Percentiles rank a stretch among this genome's conserved stretches.
phyloP scores from a whole-genome alignment of 179 eudicot species.

The Dionaea muscipula region DNA sequence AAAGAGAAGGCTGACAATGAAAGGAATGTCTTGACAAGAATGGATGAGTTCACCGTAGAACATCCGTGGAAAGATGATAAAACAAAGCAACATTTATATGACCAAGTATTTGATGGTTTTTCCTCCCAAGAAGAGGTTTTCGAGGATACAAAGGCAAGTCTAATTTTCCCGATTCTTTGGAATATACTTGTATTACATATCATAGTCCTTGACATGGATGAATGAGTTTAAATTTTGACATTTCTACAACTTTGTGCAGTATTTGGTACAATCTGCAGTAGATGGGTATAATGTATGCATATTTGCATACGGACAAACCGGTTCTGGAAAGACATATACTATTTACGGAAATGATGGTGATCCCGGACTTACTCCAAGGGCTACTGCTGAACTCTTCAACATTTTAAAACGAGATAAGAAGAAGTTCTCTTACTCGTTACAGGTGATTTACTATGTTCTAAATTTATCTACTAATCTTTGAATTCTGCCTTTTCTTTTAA shows the following conservation, averaged over 20 bases:
- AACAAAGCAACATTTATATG: slow-evolving; percentile 77
- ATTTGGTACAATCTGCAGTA: slow-evolving; percentile 91
- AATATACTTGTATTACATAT: background rate
- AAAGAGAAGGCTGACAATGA: slow-evolving; percentile 63
- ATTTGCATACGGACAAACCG: slow-evolving; percentile 99
- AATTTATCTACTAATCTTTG: background rate
- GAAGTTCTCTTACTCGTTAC: slow-evolving; percentile 69
- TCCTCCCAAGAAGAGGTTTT: slow-evolving; percentile 87
- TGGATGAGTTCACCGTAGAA: slow-evolving; percentile 90
- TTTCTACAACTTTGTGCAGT: slow-evolving; percentile 33
- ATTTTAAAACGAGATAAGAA: slow-evolving; percentile 63
- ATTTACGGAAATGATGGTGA: slow-evolving; percentile 68
- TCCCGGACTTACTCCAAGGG: slow-evolving; percentile 92
- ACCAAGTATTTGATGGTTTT: slow-evolving; percentile 75
- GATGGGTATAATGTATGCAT: slow-evolving; percentile 97
- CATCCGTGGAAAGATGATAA: slow-evolving; percentile 91
- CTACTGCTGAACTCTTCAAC: slow-evolving; percentile 80
- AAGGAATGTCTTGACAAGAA: slow-evolving; percentile 33
- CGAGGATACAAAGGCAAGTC: slow-evolving; percentile 84
- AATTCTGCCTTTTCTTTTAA: background rate
- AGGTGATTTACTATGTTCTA: slow-evolving; percentile 31
- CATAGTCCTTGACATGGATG: background rate
- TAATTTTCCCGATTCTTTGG: background rate
- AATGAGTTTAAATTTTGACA: background rate
- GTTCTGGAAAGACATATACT: slow-evolving; percentile 95